A percentile compares a stretch with the other conserved stretches of the same genome.
Conservation (phyloP, 2,329 filamentous ascomycete genomes). For the Xylariaceae sp. region DNA sequence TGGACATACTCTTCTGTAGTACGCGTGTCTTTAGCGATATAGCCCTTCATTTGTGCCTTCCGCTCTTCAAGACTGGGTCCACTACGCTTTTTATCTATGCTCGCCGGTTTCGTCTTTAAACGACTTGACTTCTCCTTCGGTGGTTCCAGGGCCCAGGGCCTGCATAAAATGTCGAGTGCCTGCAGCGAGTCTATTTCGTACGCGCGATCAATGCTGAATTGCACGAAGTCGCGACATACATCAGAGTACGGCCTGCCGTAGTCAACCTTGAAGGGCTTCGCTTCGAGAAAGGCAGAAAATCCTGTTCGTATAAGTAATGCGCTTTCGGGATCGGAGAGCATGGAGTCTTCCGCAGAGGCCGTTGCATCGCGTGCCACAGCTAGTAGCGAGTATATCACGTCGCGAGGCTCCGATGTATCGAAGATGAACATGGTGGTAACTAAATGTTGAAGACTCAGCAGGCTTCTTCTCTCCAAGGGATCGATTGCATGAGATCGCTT, state of each 20-base stretch:
- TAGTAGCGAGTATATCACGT: slow-evolving; percentile 8
- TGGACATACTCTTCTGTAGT: not conserved
- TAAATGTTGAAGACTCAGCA: slow-evolving; percentile 4
- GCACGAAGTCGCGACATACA: slow-evolving; percentile 33
- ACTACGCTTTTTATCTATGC: not conserved
- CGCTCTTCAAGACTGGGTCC: not conserved
- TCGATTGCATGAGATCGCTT: not conserved
- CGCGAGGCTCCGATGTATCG: slow-evolving; percentile 4
- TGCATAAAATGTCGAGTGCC: slow-evolving; percentile 36
- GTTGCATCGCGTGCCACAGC: slow-evolving; percentile 3
- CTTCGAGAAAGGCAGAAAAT: slow-evolving; percentile 17
- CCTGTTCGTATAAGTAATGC: slow-evolving; percentile 6
- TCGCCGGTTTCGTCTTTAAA: not conserved
- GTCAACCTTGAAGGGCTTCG: slow-evolving; percentile 30
- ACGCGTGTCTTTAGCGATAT: not conserved
- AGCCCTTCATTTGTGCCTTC: not conserved
- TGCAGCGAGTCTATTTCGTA: slow-evolving; percentile 16
- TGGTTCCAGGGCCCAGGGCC: slow-evolving; percentile 33
- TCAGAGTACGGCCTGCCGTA: slow-evolving; percentile 30
- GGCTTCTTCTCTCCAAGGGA: not conserved
- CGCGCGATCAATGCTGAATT: slow-evolving; percentile 26
- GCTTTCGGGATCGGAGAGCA: not conserved
- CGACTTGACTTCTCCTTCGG: slow-evolving; percentile 2
- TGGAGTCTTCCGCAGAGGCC: not conserved
- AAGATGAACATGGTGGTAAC: slow-evolving; percentile 7